Conservation (phyloP, 495 filamentous ascomycete genomes). For the Trichoderma reesei region DNA sequence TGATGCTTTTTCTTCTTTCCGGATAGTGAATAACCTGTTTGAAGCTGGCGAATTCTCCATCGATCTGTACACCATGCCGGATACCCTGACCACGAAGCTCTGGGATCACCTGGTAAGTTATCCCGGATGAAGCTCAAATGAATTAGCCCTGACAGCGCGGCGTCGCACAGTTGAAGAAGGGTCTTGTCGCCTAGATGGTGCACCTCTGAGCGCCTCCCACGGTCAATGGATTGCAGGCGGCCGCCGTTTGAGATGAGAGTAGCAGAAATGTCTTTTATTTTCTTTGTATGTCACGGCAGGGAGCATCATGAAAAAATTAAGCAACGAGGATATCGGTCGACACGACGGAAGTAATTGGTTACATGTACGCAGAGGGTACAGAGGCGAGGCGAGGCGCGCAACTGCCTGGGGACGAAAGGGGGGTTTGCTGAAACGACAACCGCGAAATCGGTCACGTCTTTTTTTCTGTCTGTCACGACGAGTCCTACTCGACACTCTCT, state of each 20-base stretch:
- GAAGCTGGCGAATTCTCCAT: slow-evolving; percentile 96
- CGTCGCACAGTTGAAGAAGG: slow-evolving; percentile 10
- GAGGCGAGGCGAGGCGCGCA: not conserved
- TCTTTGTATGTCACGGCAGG: not conserved
- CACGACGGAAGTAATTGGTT: slow-evolving; percentile 4
- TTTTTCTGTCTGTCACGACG: not conserved
- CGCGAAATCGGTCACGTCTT: not conserved
- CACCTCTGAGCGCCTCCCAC: not conserved
- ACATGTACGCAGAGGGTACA: not conserved
- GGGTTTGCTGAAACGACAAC: not conserved
- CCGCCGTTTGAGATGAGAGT: not conserved
- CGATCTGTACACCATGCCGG: slow-evolving; percentile 91
- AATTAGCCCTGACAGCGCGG: not conserved
- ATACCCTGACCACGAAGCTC: slow-evolving; percentile 72
- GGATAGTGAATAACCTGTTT: slow-evolving; percentile 15
- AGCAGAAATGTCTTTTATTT: not conserved
- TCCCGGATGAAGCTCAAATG: not conserved
- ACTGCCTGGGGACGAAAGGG: not conserved
- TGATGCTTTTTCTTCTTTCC: slow-evolving; percentile 8
- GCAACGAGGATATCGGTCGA: not conserved
- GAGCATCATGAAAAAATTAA: not conserved
- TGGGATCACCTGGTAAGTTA: slow-evolving; percentile 63
- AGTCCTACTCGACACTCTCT: not conserved
- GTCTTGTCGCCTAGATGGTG: slow-evolving; percentile 8
- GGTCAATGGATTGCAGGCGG: not conserved